A percentile compares a stretch with the other conserved stretches of the same genome.
Conservation (phyloP, 352 stramenopile genomes). For the Phytophthora colocasiae region DNA sequence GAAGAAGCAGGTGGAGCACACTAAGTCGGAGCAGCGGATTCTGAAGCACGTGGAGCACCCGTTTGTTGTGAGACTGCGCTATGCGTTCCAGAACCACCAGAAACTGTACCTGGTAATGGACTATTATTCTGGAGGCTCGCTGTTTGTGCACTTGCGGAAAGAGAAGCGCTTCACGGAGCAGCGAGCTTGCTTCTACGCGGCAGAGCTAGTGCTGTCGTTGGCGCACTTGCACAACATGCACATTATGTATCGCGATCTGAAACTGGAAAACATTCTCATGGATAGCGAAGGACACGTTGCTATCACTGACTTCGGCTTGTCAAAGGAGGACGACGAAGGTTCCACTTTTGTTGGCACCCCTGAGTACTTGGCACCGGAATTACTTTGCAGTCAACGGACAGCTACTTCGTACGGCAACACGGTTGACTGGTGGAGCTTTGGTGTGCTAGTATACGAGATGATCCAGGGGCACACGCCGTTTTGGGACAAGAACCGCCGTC, state of each 20-base stretch:
- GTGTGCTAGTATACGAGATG: slow-evolving; percentile 90
- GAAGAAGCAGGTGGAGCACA: slow-evolving; percentile 89
- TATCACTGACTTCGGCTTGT: slow-evolving; percentile 90
- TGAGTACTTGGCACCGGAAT: slow-evolving; percentile 86
- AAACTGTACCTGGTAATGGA: slow-evolving; percentile 92
- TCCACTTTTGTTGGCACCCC: slow-evolving; percentile 86
- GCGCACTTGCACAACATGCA: slow-evolving; percentile 87
- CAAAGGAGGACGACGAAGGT: slow-evolving; percentile 86
- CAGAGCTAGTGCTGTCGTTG: slow-evolving; percentile 83
- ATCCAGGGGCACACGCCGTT: slow-evolving; percentile 87
- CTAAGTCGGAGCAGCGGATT: slow-evolving; percentile 90
- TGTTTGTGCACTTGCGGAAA: slow-evolving; percentile 89
- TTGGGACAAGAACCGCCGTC: slow-evolving; percentile 82
- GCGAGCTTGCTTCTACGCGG: slow-evolving; percentile 86
- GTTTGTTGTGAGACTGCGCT: slow-evolving; percentile 89
- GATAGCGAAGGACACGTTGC: slow-evolving; percentile 83
- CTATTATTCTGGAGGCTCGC: slow-evolving; percentile 87
- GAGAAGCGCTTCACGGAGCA: slow-evolving; percentile 72
- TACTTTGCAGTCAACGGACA: slow-evolving; percentile 76
- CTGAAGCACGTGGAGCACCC: slow-evolving; percentile 89
- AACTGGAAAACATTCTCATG: slow-evolving; percentile 93
- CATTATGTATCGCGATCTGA: slow-evolving; percentile 92
- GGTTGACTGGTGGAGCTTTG: slow-evolving; percentile 91
- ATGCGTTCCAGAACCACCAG: slow-evolving; percentile 90
- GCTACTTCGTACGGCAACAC: slow-evolving; percentile 84